Conservation (phyloP, 176 grass and related monocot genomes). For the Lolium rigidum region DNA sequence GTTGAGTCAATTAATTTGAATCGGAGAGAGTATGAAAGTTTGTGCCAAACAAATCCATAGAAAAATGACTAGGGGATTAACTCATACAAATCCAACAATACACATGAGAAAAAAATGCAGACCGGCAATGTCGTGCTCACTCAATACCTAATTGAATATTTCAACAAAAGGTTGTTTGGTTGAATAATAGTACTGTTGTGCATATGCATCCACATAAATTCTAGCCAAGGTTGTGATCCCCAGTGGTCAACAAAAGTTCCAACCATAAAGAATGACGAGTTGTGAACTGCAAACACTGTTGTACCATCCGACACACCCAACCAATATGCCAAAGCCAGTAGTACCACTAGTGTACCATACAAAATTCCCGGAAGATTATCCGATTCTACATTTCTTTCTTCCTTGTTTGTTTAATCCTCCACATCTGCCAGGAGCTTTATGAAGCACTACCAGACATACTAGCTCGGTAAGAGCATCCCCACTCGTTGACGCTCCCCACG, state of each 20-base stretch:
- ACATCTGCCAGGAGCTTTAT: neutral
- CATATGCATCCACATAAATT: neutral
- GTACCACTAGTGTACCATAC: neutral
- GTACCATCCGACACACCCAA: conserved; percentile 48
- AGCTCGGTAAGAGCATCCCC: too few relatives aligned
- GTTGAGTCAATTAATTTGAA: too few relatives aligned
- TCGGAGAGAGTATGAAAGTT: too few relatives aligned
- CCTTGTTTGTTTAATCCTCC: neutral
- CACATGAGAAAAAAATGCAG: too few relatives aligned
- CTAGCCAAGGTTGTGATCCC: neutral
- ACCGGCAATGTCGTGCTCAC: too few relatives aligned
- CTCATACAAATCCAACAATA: too few relatives aligned
- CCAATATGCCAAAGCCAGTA: conserved; percentile 25
- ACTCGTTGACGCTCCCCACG: too few relatives aligned
- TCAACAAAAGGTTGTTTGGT: too few relatives aligned
- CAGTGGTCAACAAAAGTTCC: conserved; percentile 33
- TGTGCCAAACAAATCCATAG: too few relatives aligned
- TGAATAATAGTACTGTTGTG: too few relatives aligned
- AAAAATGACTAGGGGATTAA: too few relatives aligned
- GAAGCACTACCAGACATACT: neutral
- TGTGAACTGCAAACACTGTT: conserved; percentile 23
- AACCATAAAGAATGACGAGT: conserved; percentile 35
- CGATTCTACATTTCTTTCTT: neutral
- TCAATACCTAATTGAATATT: too few relatives aligned
- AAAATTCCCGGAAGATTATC: conserved; percentile 29